These are phyloP conservation scores for Coffea canephora DNA, from an alignment of 257 asterid genomes.

Conservation along the genomic window DNA sequence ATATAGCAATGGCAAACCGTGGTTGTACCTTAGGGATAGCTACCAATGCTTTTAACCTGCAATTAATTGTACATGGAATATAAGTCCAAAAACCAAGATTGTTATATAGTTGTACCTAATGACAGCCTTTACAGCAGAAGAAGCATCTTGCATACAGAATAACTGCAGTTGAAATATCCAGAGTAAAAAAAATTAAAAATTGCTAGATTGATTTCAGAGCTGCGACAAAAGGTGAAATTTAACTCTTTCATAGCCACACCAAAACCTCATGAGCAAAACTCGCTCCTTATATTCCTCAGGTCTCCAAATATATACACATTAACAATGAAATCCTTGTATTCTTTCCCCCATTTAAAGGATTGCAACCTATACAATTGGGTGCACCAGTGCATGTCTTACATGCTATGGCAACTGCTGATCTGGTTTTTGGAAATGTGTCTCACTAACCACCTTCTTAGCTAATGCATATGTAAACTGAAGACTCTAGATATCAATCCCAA, in stretches of 20 bases:
- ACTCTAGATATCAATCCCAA: not conserved
- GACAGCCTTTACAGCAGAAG: not conserved
- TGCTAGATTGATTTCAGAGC: not conserved
- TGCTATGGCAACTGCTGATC: not conserved
- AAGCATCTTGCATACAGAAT: not conserved
- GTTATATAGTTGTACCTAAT: no score
- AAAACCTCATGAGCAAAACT: not conserved
- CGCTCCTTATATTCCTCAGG: not conserved
- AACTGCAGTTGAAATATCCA: not conserved
- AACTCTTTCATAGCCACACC: not conserved
- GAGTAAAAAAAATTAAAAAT: not conserved
- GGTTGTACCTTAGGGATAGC: constrained; percentile 98
- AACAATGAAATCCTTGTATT: not conserved
- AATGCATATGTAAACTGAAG: not conserved
- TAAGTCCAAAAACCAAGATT: not conserved
- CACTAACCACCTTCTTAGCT: not conserved
- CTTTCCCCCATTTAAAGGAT: not conserved
- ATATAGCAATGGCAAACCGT: constrained; percentile 79
- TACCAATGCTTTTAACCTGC: constrained; percentile 86
- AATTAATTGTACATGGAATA: constrained; percentile 8
- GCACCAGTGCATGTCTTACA: not conserved
- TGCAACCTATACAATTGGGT: not conserved
- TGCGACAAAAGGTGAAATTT: not conserved
- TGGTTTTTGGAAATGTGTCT: not conserved
- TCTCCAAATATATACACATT: not conserved